Evolutionary conservation across 768 basidiomycete species (phyloP).

Genomic region (Russula earlei): DNA sequence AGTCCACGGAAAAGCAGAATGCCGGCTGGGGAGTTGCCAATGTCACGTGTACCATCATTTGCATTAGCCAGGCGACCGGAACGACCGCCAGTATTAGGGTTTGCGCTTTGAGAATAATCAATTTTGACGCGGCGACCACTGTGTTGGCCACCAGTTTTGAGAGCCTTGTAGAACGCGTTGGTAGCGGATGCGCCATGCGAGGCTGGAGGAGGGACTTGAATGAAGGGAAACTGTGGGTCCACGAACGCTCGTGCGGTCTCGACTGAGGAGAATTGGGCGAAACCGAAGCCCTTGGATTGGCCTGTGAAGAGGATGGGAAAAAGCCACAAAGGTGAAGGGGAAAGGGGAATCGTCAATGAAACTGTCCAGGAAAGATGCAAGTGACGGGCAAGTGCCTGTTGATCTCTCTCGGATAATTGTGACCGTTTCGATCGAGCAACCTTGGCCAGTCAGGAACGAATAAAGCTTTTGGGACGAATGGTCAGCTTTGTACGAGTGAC

Average conservation of each 20-base stretch:
- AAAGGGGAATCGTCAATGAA: conserved; percentile 57
- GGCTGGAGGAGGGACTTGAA: conserved; percentile 85
- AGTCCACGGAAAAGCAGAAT: conserved; percentile 87
- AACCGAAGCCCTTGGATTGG: conserved; percentile 92
- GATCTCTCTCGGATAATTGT: conserved; percentile 95
- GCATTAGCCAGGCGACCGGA: conserved; percentile 45
- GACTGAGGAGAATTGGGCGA: conserved; percentile 82
- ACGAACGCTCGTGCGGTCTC: conserved; percentile 89
- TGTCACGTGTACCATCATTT: conserved; percentile 95
- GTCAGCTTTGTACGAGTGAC: conserved; percentile 24
- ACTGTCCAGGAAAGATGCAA: conserved; percentile 47
- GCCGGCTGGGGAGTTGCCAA: conserved; percentile 74
- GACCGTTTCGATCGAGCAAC: conserved; percentile 73
- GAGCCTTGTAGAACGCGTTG: conserved; percentile 60
- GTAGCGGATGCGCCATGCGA: conserved; percentile 77
- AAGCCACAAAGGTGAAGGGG: conserved; percentile 19
- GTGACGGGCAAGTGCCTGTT: conserved; percentile 89
- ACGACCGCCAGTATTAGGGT: conserved; percentile 57
- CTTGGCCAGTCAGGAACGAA: conserved; percentile 61
- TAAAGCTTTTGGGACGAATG: conserved; percentile 49
- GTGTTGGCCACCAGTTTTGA: conserved; percentile 60
- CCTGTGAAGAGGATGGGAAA: conserved; percentile 36
- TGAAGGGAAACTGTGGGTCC: conserved; percentile 81
- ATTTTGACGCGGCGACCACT: conserved; percentile 88
- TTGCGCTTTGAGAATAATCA: conserved; percentile 85